A percentile compares a stretch with the other conserved stretches of the same genome.
phyloP scores from a whole-genome alignment of 2,329 filamentous ascomycete species.

The Talaromyces funiculosus region DNA sequence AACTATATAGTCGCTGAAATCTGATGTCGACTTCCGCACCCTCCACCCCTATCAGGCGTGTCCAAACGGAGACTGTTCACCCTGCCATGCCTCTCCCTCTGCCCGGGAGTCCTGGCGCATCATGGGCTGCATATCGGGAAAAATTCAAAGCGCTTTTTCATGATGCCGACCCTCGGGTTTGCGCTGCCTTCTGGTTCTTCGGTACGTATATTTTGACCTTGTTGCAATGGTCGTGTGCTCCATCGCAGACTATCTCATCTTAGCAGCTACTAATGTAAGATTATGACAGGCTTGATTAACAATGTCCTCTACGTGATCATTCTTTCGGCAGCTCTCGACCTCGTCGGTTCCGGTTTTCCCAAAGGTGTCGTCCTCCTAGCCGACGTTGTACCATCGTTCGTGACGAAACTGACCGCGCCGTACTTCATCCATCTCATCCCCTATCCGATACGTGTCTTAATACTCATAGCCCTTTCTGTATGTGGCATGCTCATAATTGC shows the following conservation, averaged over 20 bases:
- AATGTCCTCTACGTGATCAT: slow-evolving; percentile 98
- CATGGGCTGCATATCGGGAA: slow-evolving; percentile 67
- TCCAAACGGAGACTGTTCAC: slow-evolving; percentile 17
- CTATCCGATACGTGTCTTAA: slow-evolving; percentile 67
- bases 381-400: slow-evolving; percentile 84
- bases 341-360: slow-evolving; percentile 78
- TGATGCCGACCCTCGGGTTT: slow-evolving; percentile 64
- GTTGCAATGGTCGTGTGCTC: slow-evolving; percentile 4
- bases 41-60: neutral
- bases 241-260: neutral
- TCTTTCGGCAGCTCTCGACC: slow-evolving; percentile 87
- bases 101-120: slow-evolving; percentile 55
- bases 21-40: neutral
- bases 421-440: slow-evolving; percentile 90
- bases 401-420: slow-evolving; percentile 80
- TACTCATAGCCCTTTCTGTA: slow-evolving; percentile 71
- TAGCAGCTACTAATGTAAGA: neutral
- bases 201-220: slow-evolving; percentile 50
- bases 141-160: slow-evolving; percentile 59
- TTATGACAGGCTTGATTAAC: slow-evolving; percentile 71
- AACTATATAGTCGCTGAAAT: neutral
- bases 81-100: slow-evolving; percentile 43
- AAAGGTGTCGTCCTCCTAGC: slow-evolving; percentile 91
- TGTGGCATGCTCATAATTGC: slow-evolving; percentile 85
- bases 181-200: slow-evolving; percentile 87